A percentile compares a stretch with the other conserved stretches of the same genome.
These are phyloP conservation scores for Saccharomycopsis sp. DNA, from an alignment of 805 yeast genomes.

Conservation along the genomic window DNA sequence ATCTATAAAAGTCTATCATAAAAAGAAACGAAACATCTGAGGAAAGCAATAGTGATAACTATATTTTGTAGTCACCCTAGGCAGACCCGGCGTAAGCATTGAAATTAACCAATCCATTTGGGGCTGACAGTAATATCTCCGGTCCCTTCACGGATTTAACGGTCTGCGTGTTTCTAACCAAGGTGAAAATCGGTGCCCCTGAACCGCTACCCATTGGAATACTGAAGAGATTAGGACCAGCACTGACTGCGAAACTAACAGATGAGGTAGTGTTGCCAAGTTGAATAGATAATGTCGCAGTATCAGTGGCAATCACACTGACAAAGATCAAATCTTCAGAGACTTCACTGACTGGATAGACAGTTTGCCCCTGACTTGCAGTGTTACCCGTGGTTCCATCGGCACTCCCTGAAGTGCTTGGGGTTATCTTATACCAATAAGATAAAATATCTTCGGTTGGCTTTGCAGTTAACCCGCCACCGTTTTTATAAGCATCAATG, in stretches of 20 bases:
- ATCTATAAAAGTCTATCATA: too few relatives aligned
- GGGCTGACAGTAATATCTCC: neutral
- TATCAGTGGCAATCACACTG: neutral
- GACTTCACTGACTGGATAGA: neutral
- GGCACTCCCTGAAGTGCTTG: neutral
- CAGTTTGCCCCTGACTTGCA: neutral
- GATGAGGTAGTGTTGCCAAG: neutral
- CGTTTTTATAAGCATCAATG: slow-evolving; percentile 1
- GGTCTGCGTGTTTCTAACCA: neutral
- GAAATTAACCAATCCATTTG: slow-evolving; percentile 1
- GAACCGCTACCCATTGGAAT: neutral
- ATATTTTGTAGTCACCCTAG: neutral
- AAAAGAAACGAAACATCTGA: too few relatives aligned
- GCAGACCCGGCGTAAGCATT: slow-evolving; percentile 1
- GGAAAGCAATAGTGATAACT: too few relatives aligned
- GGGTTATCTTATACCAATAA: neutral
- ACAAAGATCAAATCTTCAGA: slow-evolving; percentile 1
- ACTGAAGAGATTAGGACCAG: slow-evolving; percentile 1
- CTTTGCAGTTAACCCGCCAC: neutral
- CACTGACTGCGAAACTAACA: neutral
- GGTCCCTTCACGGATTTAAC: neutral
- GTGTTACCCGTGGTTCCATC: slow-evolving; percentile 2
- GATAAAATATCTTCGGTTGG: neutral
- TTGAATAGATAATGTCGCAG: neutral
- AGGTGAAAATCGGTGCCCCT: neutral